phyloP scores from a whole-genome alignment of 1,284 basidiomycete genomes.

The Leccinum angustisporum region DNA sequence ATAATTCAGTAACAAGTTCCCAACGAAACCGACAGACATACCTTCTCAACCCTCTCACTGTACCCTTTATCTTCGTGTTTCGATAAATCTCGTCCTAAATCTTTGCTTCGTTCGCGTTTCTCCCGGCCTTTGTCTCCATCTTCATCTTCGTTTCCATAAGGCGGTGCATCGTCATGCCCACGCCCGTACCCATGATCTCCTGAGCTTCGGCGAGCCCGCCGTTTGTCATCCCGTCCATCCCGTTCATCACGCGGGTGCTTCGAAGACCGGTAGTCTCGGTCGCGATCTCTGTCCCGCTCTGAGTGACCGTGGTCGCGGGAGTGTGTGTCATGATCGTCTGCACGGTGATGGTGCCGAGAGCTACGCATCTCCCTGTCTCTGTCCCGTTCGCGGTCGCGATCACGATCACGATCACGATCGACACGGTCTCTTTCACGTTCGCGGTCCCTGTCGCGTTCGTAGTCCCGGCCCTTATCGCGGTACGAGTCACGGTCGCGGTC shows the following conservation, averaged over 20 bases:
- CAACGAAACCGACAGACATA: constrained; percentile 31
- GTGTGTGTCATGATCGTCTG: constrained; percentile 40
- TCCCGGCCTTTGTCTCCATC: constrained; percentile 31
- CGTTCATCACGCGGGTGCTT: constrained; percentile 48
- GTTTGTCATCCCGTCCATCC: constrained; percentile 48
- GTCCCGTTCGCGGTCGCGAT: constrained; percentile 41
- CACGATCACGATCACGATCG: constrained; percentile 39
- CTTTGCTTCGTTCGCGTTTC: constrained; percentile 55
- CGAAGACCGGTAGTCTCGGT: constrained; percentile 44
- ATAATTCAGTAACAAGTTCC: constrained; percentile 6
- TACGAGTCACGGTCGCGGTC: constrained; percentile 29
- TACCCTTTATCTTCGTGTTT: constrained; percentile 40
- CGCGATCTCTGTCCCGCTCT: constrained; percentile 46
- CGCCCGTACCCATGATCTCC: constrained; percentile 34
- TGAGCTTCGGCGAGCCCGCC: constrained; percentile 35
- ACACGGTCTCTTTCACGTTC: constrained; percentile 41
- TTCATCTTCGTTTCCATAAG: constrained; percentile 40
- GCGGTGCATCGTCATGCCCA: constrained; percentile 41
- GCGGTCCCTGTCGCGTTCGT: constrained; percentile 39
- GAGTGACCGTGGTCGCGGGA: constrained; percentile 34
- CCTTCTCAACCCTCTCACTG: constrained; percentile 67
- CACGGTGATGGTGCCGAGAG: constrained; percentile 32
- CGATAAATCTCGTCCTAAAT: constrained; percentile 39
- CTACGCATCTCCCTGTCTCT: constrained; percentile 37
- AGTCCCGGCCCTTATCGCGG: constrained; percentile 36